phyloP scores from a whole-genome alignment of 345 rosid species.

The Populus nigra region DNA sequence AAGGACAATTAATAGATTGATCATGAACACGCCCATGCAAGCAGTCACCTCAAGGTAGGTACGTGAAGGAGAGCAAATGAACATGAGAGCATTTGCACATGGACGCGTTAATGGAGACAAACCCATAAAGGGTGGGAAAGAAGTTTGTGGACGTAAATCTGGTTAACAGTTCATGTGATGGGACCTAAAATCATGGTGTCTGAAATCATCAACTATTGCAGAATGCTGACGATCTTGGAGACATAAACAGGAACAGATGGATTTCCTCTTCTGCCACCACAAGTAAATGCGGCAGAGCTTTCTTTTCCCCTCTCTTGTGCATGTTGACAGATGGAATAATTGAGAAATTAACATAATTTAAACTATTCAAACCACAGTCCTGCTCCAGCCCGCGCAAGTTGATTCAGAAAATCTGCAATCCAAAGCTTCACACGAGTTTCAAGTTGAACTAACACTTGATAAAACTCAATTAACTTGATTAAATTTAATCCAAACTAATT shows the following conservation, averaged over 20 bases:
- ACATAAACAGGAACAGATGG: background rate
- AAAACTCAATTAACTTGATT: no score
- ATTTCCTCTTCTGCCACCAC: background rate
- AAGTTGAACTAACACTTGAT: no score
- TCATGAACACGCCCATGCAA: background rate
- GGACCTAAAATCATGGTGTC: background rate
- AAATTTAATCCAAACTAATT: no score
- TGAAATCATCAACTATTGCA: background rate
- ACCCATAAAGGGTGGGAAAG: background rate
- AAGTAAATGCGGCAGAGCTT: background rate
- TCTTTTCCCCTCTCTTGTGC: background rate
- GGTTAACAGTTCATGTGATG: background rate
- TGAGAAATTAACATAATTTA: background rate
- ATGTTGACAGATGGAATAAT: background rate
- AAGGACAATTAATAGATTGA: background rate
- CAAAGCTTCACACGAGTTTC: no score
- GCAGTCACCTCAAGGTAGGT: conserved; percentile 3
- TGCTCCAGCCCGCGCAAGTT: no score
- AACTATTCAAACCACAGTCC: background rate
- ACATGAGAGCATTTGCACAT: conserved; percentile 8
- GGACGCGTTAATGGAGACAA: background rate
- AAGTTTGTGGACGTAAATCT: conserved; percentile 9
- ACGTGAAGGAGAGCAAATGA: background rate
- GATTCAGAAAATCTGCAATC: no score
- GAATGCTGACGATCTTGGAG: background rate